Evolutionary conservation across 176 grass and related monocot species (phyloP).

Genomic region (Carex parvula): DNA sequence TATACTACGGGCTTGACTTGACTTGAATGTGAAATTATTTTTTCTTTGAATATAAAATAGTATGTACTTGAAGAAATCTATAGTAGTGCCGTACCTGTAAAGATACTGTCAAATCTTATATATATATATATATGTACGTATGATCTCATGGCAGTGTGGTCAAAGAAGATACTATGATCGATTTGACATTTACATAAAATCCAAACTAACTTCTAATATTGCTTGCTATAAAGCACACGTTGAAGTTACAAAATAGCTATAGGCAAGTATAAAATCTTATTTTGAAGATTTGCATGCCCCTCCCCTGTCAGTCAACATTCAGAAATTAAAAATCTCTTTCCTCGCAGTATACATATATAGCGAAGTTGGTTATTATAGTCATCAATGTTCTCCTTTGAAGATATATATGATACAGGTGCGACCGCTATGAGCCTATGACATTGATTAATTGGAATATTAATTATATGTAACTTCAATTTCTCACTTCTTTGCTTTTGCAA

Average conservation of each 20-base stretch:
- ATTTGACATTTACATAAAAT: neutral
- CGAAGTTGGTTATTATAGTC: no score
- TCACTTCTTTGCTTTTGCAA: no score
- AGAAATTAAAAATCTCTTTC: neutral
- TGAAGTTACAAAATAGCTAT: neutral
- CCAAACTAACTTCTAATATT: neutral
- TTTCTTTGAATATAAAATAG: neutral
- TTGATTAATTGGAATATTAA: neutral
- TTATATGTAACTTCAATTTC: no score
- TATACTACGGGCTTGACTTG: neutral
- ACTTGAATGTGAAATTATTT: neutral
- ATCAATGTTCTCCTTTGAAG: neutral
- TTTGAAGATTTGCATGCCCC: neutral
- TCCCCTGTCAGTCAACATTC: neutral
- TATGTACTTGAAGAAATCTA: neutral
- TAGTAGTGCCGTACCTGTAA: neutral
- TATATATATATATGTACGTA: neutral
- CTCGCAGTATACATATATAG: no score
- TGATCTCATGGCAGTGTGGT: neutral
- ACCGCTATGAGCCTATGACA: neutral
- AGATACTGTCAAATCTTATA: neutral
- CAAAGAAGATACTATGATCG: slow-evolving; percentile 2
- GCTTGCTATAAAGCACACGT: neutral
- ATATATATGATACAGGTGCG: neutral
- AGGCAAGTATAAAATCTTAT: neutral